Conservation (phyloP, 1,139 yeast genomes). For the Hemisphaericaspora xylofermentans region DNA sequence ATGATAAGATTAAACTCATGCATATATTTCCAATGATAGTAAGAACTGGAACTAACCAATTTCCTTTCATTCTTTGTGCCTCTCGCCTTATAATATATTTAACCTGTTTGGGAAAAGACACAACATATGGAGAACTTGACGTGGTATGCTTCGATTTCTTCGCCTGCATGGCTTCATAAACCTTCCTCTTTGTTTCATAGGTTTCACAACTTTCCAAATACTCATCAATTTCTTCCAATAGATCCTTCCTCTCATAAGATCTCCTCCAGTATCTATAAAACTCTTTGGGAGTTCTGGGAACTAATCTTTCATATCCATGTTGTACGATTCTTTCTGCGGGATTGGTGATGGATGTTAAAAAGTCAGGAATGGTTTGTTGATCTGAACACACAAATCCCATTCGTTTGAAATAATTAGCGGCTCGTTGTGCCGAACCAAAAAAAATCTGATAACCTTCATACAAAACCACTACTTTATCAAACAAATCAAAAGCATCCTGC, state of each 20-base stretch:
- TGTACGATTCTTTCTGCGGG: constrained; percentile 59
- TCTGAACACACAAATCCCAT: constrained; percentile 62
- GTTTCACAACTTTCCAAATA: constrained; percentile 15
- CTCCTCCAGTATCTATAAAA: constrained; percentile 25
- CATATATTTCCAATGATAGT: constrained; percentile 61
- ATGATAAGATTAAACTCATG: constrained; percentile 73
- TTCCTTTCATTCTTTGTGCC: constrained; percentile 61
- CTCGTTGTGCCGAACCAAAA: constrained; percentile 61
- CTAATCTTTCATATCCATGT: constrained; percentile 42
- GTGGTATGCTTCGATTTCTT: constrained; percentile 56
- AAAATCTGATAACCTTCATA: constrained; percentile 79
- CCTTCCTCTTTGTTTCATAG: constrained; percentile 22
- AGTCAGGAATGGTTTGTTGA: constrained; percentile 83
- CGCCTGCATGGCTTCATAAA: constrained; percentile 55
- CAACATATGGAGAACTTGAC: constrained; percentile 61
- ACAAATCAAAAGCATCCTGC: constrained; percentile 64
- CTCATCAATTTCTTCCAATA: constrained; percentile 20
- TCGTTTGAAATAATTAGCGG: constrained; percentile 48
- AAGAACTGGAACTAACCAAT: constrained; percentile 61
- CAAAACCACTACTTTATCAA: constrained; percentile 70
- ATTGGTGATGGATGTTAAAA: constrained; percentile 70
- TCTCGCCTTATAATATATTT: constrained; percentile 62
- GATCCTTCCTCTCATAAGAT: constrained; percentile 19
- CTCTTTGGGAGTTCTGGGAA: constrained; percentile 26
- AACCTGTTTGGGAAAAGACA: constrained; percentile 64